These are phyloP conservation scores for Candida wancherniae DNA, from an alignment of 805 yeast species.

Conservation along the genomic window DNA sequence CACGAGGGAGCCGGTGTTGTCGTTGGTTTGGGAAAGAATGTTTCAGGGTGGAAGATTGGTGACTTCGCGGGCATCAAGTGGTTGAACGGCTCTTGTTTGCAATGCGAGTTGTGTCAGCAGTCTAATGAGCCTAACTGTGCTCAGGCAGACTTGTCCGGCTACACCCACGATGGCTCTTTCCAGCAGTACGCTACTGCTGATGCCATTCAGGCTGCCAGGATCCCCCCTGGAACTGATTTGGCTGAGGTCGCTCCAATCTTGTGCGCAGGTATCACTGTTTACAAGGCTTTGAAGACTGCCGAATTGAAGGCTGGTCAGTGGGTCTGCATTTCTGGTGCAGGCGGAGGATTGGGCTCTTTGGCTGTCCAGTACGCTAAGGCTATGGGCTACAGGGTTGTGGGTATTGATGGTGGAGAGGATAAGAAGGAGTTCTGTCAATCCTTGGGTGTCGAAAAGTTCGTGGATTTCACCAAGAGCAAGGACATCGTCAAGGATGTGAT, in stretches of 20 bases:
- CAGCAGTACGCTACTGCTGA: constrained; percentile 64
- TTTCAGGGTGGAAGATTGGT: constrained; percentile 40
- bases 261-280: constrained; percentile 66
- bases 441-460: constrained; percentile 60
- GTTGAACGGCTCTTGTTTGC: constrained; percentile 43
- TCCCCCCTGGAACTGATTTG: constrained; percentile 51
- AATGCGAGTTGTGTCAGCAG: constrained; percentile 39
- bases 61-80: constrained; percentile 43
- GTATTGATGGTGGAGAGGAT: constrained; percentile 71
- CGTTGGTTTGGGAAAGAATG: constrained; percentile 39
- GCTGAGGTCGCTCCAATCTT: constrained; percentile 57
- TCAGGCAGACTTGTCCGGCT: constrained; percentile 66
- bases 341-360: constrained; percentile 75
- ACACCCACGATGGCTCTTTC: constrained; percentile 69
- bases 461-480: constrained; percentile 53
- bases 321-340: constrained; percentile 75
- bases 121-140: constrained; percentile 53
- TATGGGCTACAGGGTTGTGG: constrained; percentile 65
- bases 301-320: constrained; percentile 59
- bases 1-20: constrained; percentile 48
- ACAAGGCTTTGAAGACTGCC: constrained; percentile 64
- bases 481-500: constrained; percentile 44
- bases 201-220: constrained; percentile 58
- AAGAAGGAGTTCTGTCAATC: constrained; percentile 45
- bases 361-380: constrained; percentile 75